These are phyloP conservation scores for Septoria petroselini DNA, from an alignment of 2,329 filamentous ascomycete genomes.

Conservation along the genomic window DNA sequence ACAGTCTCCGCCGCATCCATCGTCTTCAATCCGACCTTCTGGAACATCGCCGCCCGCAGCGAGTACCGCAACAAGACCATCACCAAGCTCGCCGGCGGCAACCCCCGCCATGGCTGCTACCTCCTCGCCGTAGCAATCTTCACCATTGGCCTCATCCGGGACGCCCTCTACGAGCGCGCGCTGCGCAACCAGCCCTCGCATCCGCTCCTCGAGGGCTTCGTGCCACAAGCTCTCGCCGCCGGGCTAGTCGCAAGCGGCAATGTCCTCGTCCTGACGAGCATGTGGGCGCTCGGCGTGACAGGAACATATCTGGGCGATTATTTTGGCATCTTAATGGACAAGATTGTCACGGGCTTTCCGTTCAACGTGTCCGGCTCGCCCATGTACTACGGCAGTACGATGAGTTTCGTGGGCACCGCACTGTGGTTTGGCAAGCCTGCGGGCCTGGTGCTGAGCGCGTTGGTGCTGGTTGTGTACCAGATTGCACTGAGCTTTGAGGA, in stretches of 20 bases:
- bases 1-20: conserved; percentile 57
- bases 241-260: conserved; percentile 73
- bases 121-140: conserved; percentile 86
- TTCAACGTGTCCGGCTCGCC: conserved; percentile 88
- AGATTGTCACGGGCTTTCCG: conserved; percentile 89
- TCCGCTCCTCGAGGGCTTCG: conserved; percentile 63
- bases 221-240: conserved; percentile 63
- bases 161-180: conserved; percentile 74
- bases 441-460: conserved; percentile 69
- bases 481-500: conserved; percentile 85
- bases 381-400: conserved; percentile 94
- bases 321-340: conserved; percentile 96
- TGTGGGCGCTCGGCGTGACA: conserved; percentile 87
- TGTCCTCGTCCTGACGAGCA: conserved; percentile 79
- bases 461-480: conserved; percentile 75
- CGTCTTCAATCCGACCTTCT: conserved; percentile 96
- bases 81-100: conserved; percentile 80
- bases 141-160: conserved; percentile 82
- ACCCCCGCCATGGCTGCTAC: conserved; percentile 79
- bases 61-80: conserved; percentile 91
- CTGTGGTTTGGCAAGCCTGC: conserved; percentile 84
- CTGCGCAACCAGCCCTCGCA: conserved; percentile 73
- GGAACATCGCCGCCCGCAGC: conserved; percentile 86
- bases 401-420: conserved; percentile 87
- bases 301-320: conserved; percentile 98